These are phyloP conservation scores for Taphrina populina DNA, from an alignment of 1,139 yeast species.

Conservation along the genomic window DNA sequence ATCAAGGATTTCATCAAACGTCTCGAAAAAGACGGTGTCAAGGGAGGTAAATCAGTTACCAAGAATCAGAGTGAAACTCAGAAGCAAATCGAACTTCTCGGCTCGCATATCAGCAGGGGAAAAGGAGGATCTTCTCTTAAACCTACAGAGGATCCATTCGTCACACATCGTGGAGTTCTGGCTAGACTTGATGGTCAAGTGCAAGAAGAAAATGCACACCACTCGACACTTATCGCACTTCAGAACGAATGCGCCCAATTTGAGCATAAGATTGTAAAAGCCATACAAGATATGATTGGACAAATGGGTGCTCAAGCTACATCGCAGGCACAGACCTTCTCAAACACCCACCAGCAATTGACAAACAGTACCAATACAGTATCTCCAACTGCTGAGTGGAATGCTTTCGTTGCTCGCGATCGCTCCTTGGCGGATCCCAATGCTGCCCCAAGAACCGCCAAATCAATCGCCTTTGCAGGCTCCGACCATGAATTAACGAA, in stretches of 20 bases:
- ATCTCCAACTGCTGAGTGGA: slow-evolving; percentile 51
- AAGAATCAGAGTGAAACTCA: slow-evolving; percentile 46
- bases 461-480: slow-evolving; percentile 48
- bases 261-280: slow-evolving; percentile 50
- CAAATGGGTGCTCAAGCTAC: slow-evolving; percentile 43
- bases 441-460: slow-evolving; percentile 46
- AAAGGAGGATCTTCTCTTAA: slow-evolving; percentile 40
- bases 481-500: slow-evolving; percentile 47
- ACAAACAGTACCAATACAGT: slow-evolving; percentile 45
- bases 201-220: slow-evolving; percentile 50
- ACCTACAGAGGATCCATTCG: slow-evolving; percentile 53
- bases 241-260: slow-evolving; percentile 50
- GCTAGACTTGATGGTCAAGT: slow-evolving; percentile 49
- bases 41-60: slow-evolving; percentile 48
- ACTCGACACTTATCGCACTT: slow-evolving; percentile 49
- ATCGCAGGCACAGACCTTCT: slow-evolving; percentile 43
- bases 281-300: slow-evolving; percentile 49
- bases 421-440: slow-evolving; percentile 44
- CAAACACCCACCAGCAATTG: slow-evolving; percentile 42
- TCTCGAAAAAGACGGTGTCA: slow-evolving; percentile 45
- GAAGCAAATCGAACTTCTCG: slow-evolving; percentile 46
- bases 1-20: slow-evolving; percentile 49
- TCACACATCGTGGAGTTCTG: slow-evolving; percentile 47
- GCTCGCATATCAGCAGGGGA: slow-evolving; percentile 39
- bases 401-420: slow-evolving; percentile 46